Conservation (phyloP, 768 basidiomycete genomes). For the Rhizopogon vulgaris region DNA sequence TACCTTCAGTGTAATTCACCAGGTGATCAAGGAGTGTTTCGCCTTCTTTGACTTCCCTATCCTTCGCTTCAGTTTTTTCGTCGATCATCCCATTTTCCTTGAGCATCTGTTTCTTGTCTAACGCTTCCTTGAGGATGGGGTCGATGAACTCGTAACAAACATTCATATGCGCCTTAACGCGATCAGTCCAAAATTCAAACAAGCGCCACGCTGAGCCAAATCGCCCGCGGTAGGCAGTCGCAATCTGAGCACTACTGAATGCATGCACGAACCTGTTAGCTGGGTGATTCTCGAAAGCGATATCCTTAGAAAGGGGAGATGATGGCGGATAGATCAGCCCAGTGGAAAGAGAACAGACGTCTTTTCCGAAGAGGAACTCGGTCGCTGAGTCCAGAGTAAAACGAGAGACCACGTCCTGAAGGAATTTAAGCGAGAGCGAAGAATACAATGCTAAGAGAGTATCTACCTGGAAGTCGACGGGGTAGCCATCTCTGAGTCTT, state of each 20-base stretch:
- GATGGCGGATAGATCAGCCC: slow-evolving; percentile 29
- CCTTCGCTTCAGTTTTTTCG: slow-evolving; percentile 7
- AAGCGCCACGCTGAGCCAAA: slow-evolving; percentile 40
- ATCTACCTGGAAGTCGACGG: slow-evolving; percentile 36
- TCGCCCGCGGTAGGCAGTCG: slow-evolving; percentile 25
- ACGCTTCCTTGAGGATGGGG: slow-evolving; percentile 38
- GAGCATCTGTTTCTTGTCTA: slow-evolving; percentile 28
- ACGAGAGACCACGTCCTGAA: slow-evolving; percentile 31
- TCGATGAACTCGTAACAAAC: slow-evolving; percentile 42
- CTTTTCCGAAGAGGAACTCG: slow-evolving; percentile 47
- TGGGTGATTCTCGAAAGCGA: slow-evolving; percentile 21
- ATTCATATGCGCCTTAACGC: slow-evolving; percentile 30
- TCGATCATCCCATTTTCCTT: slow-evolving; percentile 6
- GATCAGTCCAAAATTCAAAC: slow-evolving; percentile 38
- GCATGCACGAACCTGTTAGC: slow-evolving; percentile 33
- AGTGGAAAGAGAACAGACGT: slow-evolving; percentile 30
- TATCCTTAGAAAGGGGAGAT: slow-evolving; percentile 16
- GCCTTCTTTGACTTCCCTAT: slow-evolving; percentile 30
- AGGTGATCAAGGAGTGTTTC: slow-evolving; percentile 47
- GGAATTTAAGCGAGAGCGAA: not conserved
- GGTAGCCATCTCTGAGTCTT: slow-evolving; percentile 28
- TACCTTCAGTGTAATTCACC: slow-evolving; percentile 49
- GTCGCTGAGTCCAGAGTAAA: slow-evolving; percentile 56
- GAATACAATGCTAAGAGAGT: not conserved
- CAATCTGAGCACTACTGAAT: slow-evolving; percentile 31